phyloP scores from a whole-genome alignment of 352 stramenopile genomes.

The Globisporangium apiculatum region DNA sequence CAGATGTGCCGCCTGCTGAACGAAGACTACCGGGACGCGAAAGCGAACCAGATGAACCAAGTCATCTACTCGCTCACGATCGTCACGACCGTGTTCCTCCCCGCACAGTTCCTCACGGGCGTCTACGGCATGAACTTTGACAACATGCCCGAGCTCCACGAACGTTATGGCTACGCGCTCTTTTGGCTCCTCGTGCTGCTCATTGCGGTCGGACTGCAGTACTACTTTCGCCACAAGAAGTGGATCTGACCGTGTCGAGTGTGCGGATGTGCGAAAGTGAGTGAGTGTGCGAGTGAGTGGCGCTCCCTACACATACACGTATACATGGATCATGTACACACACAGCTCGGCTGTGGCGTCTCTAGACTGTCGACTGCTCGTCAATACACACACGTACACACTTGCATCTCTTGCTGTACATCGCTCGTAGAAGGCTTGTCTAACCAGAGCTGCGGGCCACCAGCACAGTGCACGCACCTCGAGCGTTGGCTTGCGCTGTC shows the following conservation, averaged over 20 bases:
- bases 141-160: conserved; percentile 83
- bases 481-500: no score
- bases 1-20: conserved; percentile 76
- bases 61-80: conserved; percentile 89
- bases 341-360: not conserved
- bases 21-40: conserved; percentile 78
- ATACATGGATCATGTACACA: not conserved
- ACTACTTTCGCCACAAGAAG: conserved; percentile 83
- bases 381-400: no score
- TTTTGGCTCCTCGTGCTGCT: conserved; percentile 76
- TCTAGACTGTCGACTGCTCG: no score
- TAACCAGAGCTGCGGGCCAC: no score
- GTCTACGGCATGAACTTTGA: conserved; percentile 91
- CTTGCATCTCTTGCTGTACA: no score
- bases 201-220: conserved; percentile 55
- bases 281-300: no score
- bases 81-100: conserved; percentile 84
- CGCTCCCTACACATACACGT: not conserved
- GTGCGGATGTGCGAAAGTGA: not conserved
- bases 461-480: no score
- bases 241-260: conserved; percentile 46
- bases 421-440: no score
- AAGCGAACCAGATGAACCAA: conserved; percentile 85
- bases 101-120: conserved; percentile 83
- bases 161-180: conserved; percentile 70